Evolutionary conservation across 106 monocot genomes (phyloP).

Genomic region (Hemerocallis citrina): DNA sequence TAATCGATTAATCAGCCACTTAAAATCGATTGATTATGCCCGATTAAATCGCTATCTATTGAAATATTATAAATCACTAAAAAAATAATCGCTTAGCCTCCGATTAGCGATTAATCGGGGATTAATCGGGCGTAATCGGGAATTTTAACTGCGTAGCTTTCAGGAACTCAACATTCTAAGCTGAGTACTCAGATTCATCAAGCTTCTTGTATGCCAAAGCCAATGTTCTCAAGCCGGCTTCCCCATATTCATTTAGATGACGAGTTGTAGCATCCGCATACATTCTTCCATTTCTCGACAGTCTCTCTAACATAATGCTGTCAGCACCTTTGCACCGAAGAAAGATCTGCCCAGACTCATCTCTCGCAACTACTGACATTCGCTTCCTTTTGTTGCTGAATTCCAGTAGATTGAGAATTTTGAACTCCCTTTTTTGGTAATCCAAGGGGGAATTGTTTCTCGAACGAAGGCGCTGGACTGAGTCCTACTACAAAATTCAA

Average conservation of each 20-base stretch:
- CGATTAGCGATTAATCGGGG: too few relatives aligned
- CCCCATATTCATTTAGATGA: constrained; percentile 83
- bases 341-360: constrained; percentile 68
- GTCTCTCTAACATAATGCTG: constrained; percentile 45
- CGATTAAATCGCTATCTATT: too few relatives aligned
- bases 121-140: too few relatives aligned
- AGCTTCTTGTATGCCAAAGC: constrained; percentile 70
- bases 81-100: too few relatives aligned
- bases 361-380: constrained; percentile 73
- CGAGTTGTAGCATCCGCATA: constrained; percentile 46
- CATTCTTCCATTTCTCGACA: constrained; percentile 67
- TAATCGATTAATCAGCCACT: too few relatives aligned
- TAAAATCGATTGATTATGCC: too few relatives aligned
- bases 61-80: too few relatives aligned
- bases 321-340: constrained; percentile 92
- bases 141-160: too few relatives aligned
- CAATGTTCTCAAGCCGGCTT: constrained; percentile 81
- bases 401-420: constrained; percentile 81
- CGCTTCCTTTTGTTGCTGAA: constrained; percentile 90
- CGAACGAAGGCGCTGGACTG: constrained; percentile 62
- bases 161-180: constrained; percentile 77
- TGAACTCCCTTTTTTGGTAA: constrained; percentile 54
- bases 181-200: constrained; percentile 67
- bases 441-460: constrained; percentile 35
- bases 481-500: constrained; percentile 81